A percentile compares a stretch with the other conserved stretches of the same genome.
phyloP scores from a whole-genome alignment of 306 rosid species.

The Hippophae tibetana region DNA sequence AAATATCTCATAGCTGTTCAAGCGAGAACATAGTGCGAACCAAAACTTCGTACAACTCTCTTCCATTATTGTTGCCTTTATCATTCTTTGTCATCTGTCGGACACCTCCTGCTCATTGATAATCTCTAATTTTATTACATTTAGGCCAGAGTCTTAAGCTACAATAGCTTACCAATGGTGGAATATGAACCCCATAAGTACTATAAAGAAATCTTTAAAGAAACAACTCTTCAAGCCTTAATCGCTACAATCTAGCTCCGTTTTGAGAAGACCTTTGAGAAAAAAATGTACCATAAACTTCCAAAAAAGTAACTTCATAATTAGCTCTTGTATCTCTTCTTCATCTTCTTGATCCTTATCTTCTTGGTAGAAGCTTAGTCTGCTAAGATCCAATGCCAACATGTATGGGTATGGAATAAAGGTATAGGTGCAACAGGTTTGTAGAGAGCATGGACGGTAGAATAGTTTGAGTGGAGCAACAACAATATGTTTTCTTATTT shows the following conservation, averaged over 20 bases:
- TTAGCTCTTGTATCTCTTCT: conserved; percentile 55
- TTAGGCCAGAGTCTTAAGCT: neutral
- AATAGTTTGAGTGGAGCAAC: too few species aligned
- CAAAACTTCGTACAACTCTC: too few species aligned
- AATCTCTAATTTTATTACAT: too few species aligned
- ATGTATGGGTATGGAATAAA: neutral
- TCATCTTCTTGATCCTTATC: conserved; percentile 53
- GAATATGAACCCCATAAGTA: conserved; percentile 32
- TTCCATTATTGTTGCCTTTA: too few species aligned
- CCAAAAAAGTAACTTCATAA: conserved; percentile 72
- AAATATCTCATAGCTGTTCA: too few species aligned
- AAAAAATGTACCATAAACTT: conserved; percentile 73
- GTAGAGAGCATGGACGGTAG: too few species aligned
- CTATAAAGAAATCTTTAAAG: conserved; percentile 34
- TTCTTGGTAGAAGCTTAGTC: conserved; percentile 42
- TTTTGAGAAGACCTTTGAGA: conserved; percentile 85
- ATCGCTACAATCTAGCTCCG: conserved; percentile 87
- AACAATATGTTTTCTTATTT: too few species aligned
- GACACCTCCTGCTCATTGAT: too few species aligned
- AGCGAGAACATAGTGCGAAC: too few species aligned
- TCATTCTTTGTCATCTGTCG: too few species aligned
- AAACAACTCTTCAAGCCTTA: conserved; percentile 61
- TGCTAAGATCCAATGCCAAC: conserved; percentile 72
- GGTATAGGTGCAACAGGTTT: too few species aligned
- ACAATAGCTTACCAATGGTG: conserved; percentile 31